phyloP scores from a whole-genome alignment of 192 early-diverging fungal genomes.

The Podila epicladia region DNA sequence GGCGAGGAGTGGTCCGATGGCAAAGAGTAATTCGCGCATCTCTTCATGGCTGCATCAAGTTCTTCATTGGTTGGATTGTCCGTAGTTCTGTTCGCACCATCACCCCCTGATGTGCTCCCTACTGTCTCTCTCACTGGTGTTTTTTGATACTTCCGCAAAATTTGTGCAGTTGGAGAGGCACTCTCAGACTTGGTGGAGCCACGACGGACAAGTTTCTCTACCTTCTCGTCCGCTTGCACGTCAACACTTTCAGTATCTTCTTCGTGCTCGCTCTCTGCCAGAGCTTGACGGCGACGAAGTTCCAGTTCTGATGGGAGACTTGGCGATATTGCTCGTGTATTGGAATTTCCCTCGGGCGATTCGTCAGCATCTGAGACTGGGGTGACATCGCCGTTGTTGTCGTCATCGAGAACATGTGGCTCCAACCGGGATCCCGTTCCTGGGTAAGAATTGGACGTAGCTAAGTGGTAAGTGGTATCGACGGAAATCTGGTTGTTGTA shows the following conservation, averaged over 20 bases:
- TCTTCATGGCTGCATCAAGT: not conserved
- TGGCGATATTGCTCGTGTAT: constrained; percentile 12
- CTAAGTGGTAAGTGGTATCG: not conserved
- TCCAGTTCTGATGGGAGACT: constrained; percentile 45
- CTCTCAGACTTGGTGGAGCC: not conserved
- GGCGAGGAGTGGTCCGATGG: constrained; percentile 40
- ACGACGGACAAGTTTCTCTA: not conserved
- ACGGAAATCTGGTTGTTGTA: not conserved
- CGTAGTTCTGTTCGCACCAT: too few species aligned
- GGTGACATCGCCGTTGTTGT: not conserved
- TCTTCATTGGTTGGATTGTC: too few species aligned
- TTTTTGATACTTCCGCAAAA: not conserved
- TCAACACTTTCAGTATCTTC: constrained; percentile 4
- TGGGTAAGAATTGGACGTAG: not conserved
- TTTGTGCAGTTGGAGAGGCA: constrained; percentile 4
- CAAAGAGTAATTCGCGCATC: not conserved
- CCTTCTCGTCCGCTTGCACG: not conserved
- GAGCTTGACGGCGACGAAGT: constrained; percentile 12
- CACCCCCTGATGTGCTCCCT: too few species aligned
- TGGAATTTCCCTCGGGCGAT: not conserved
- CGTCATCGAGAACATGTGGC: constrained; percentile 32
- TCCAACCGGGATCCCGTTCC: constrained; percentile 7
- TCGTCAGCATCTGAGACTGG: constrained; percentile 12
- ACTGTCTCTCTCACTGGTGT: too few species aligned
- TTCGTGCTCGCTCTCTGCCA: constrained; percentile 1